A percentile compares a stretch with the other conserved stretches of the same genome.
These are phyloP conservation scores for Colletotrichum phormii DNA, from an alignment of 2,329 filamentous ascomycete genomes.

Conservation along the genomic window DNA sequence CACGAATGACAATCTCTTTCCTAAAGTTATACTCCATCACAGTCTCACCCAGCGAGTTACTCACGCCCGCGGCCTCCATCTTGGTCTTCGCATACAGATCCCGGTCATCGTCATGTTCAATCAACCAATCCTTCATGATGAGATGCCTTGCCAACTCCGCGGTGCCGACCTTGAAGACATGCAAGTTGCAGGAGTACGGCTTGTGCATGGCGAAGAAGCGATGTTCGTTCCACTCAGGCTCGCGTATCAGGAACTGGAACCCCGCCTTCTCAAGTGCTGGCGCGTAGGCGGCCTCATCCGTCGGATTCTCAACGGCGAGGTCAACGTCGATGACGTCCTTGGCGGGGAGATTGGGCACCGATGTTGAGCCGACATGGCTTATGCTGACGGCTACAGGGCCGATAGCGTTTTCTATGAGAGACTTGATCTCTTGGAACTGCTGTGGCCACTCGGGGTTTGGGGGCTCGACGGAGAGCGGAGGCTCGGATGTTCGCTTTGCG, in stretches of 20 bases:
- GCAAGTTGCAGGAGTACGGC: slow-evolving; percentile 54
- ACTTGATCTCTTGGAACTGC: slow-evolving; percentile 45
- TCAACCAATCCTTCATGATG: slow-evolving; percentile 59
- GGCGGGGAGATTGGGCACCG: slow-evolving; percentile 59
- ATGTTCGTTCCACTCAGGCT: slow-evolving; percentile 60
- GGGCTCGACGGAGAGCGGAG: slow-evolving; percentile 47
- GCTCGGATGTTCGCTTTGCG: slow-evolving; percentile 40
- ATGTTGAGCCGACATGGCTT: slow-evolving; percentile 62
- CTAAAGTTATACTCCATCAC: slow-evolving; percentile 53
- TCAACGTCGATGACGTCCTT: slow-evolving; percentile 67
- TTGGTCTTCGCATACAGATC: slow-evolving; percentile 54
- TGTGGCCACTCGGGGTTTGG: slow-evolving; percentile 51
- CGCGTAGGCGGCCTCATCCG: slow-evolving; percentile 56
- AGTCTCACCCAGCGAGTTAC: slow-evolving; percentile 45
- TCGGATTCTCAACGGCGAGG: slow-evolving; percentile 53
- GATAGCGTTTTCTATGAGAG: slow-evolving; percentile 50
- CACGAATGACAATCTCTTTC: slow-evolving; percentile 53
- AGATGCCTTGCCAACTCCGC: slow-evolving; percentile 55
- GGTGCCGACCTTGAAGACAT: slow-evolving; percentile 58
- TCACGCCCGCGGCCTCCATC: slow-evolving; percentile 46
- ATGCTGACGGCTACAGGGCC: slow-evolving; percentile 50
- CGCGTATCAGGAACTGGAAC: slow-evolving; percentile 58
- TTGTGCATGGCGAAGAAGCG: slow-evolving; percentile 56
- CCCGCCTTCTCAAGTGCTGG: slow-evolving; percentile 54
- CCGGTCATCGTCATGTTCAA: slow-evolving; percentile 49